Evolutionary conservation across 1,139 yeast genomes (phyloP), one percentile per base, ranked within the genome.

Genomic region (Scheffersomyces illinoinensis): DNA sequence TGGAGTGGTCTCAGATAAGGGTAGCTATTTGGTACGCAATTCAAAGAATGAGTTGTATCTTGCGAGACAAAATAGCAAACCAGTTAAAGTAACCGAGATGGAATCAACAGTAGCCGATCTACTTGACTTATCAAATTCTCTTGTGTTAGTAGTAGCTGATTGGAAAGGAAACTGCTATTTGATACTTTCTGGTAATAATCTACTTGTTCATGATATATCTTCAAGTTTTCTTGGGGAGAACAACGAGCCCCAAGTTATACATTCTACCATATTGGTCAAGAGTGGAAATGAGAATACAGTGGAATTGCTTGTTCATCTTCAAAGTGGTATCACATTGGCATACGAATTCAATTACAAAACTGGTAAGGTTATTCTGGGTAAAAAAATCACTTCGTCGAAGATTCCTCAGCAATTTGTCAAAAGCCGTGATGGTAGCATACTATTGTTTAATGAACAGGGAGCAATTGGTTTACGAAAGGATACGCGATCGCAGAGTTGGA

Each of bases 361-460:
- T 20, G 51, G 24, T n/a, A 20, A n/a, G 14, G 12, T 48, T 14
- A 12, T 33, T 33, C 43, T 33, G 43, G 43, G 43, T 2, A 33
- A 33, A 14, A 17, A 33, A 33, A 33, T 33, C 12, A 33, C 43
- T 33, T 7, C 43, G 5, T 20, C 51, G 8, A 21, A 48, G 7
- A 14, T 62, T 7, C 71, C 72, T 4, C 63, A 59, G 23, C 65
- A 58, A 47, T 58, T 68, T n/a, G 52, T 54, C 12, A 66, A 59
- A 49, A 57, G 53, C 23, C 17, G 26, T 7, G 5, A 19, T 3
- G 55, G 55, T 12, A 50, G 59, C 14, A 56, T 63, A 5, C 26
- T 68, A 1, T 53, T 67, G 50, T 66, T 59, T 59, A 68, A 65
- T 54, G 58, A 56, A 50, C 58, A 56, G 1, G 21, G 53, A 8